These are phyloP conservation scores for Dothistroma septosporum DNA, from an alignment of 2,329 filamentous ascomycete species.

Conservation along the genomic window DNA sequence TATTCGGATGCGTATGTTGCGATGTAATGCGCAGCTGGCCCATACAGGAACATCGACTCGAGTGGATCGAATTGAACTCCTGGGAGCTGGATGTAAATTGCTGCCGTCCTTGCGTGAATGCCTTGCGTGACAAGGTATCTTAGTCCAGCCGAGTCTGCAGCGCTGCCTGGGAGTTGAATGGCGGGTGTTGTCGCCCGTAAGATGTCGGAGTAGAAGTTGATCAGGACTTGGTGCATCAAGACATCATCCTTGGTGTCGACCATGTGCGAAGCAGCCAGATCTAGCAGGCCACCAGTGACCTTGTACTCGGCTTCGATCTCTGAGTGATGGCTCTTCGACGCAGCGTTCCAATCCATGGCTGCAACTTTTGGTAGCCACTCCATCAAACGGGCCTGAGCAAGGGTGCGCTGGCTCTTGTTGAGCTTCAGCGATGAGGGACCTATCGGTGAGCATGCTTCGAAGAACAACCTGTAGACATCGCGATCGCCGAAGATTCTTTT, in stretches of 20 bases:
- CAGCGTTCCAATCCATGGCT: slow-evolving; percentile 51
- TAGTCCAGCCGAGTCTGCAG: slow-evolving; percentile 33
- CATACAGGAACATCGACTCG: slow-evolving; percentile 52
- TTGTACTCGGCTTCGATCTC: slow-evolving; percentile 47
- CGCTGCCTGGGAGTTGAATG: not conserved
- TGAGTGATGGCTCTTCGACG: slow-evolving; percentile 49
- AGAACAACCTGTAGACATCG: slow-evolving; percentile 55
- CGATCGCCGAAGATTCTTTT: slow-evolving; percentile 58
- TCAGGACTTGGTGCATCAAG: slow-evolving; percentile 56
- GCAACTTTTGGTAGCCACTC: slow-evolving; percentile 54
- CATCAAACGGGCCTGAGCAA: slow-evolving; percentile 58
- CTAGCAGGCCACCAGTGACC: slow-evolving; percentile 44
- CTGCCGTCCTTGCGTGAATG: slow-evolving; percentile 49
- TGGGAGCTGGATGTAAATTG: slow-evolving; percentile 50
- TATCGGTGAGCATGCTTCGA: slow-evolving; percentile 50
- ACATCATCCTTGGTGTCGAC: slow-evolving; percentile 54
- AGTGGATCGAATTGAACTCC: slow-evolving; percentile 45
- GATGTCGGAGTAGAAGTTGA: slow-evolving; percentile 56
- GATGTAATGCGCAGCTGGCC: slow-evolving; percentile 55
- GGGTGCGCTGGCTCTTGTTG: slow-evolving; percentile 52
- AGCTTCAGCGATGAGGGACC: slow-evolving; percentile 37
- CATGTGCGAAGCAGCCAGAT: slow-evolving; percentile 55
- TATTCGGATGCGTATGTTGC: slow-evolving; percentile 54
- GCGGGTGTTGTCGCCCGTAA: slow-evolving; percentile 31
- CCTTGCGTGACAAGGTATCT: slow-evolving; percentile 51